A percentile compares a stretch with the other conserved stretches of the same genome.
Conservation (phyloP, 176 grass and related monocot genomes). For the Zizania latifolia region DNA sequence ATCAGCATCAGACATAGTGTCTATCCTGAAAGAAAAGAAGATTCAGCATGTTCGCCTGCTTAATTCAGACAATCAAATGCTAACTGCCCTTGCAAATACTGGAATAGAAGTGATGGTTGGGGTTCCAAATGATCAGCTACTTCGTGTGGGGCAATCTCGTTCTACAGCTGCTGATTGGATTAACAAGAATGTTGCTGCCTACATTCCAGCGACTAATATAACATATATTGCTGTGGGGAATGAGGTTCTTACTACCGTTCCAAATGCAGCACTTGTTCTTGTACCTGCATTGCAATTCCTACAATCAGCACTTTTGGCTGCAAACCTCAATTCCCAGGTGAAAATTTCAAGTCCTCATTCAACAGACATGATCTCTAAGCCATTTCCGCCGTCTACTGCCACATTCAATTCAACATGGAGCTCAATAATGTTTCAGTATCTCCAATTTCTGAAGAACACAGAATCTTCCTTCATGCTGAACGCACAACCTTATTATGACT, state of each 20-base stretch:
- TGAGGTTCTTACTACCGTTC: slow-evolving; percentile 64
- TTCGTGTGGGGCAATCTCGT: slow-evolving; percentile 75
- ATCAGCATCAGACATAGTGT: slow-evolving; percentile 59
- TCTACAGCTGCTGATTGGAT: slow-evolving; percentile 81
- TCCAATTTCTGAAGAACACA: slow-evolving; percentile 76
- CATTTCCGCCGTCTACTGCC: slow-evolving; percentile 85
- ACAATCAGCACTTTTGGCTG: slow-evolving; percentile 77
- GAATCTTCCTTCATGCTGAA: slow-evolving; percentile 91
- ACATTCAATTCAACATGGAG: slow-evolving; percentile 93
- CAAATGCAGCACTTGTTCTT: slow-evolving; percentile 87
- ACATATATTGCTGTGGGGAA: slow-evolving; percentile 91
- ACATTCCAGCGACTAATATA: slow-evolving; percentile 77
- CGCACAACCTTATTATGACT: slow-evolving; percentile 91
- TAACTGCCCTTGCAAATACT: slow-evolving; percentile 76
- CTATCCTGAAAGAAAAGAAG: slow-evolving; percentile 74
- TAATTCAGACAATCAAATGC: slow-evolving; percentile 77
- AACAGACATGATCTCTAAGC: slow-evolving; percentile 67
- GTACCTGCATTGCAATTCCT: slow-evolving; percentile 87
- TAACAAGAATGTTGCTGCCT: slow-evolving; percentile 84
- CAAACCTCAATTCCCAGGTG: slow-evolving; percentile 84
- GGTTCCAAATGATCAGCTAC: slow-evolving; percentile 81
- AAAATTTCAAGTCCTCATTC: slow-evolving; percentile 80
- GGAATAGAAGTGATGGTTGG: slow-evolving; percentile 85
- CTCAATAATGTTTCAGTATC: slow-evolving; percentile 65
- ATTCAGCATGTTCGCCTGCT: slow-evolving; percentile 77